phyloP scores from a whole-genome alignment of 441 rosid species.

The Pelargonium australe region DNA sequence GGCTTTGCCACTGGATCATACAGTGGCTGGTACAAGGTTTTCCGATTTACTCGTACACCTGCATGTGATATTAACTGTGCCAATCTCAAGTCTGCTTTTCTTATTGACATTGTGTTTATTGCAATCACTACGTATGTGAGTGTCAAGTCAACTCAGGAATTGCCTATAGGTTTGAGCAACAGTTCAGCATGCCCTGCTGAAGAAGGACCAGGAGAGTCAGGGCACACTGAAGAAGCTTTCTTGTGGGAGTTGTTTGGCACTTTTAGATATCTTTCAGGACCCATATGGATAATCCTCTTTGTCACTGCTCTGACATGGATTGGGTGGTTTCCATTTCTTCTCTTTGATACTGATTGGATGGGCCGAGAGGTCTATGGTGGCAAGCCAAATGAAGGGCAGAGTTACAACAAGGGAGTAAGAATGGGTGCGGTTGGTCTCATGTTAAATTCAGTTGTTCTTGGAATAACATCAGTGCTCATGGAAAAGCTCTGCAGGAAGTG shows the following conservation, averaged over 20 bases:
- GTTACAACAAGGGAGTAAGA: constrained; percentile 67
- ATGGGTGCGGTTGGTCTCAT: constrained; percentile 86
- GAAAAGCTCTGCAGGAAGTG: constrained; percentile 90
- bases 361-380: constrained; percentile 94
- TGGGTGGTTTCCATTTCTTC: constrained; percentile 95
- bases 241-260: constrained; percentile 87
- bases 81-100: constrained; percentile 93
- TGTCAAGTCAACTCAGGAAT: constrained; percentile 55
- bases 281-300: constrained; percentile 76
- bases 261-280: constrained; percentile 67
- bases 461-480: constrained; percentile 85
- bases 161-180: constrained; percentile 39
- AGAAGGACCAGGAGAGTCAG: constrained; percentile 42
- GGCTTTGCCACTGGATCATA: constrained; percentile 89
- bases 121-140: constrained; percentile 62
- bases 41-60: constrained; percentile 60
- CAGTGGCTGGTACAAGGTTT: constrained; percentile 82
- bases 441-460: constrained; percentile 84
- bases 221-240: constrained; percentile 70
- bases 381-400: constrained; percentile 59
- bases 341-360: constrained; percentile 97
- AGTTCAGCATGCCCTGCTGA: constrained; percentile 29
- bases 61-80: constrained; percentile 80
- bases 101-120: constrained; percentile 65
- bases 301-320: constrained; percentile 91